Base-by-base conservation (phyloP, 2,329 filamentous ascomycete species). In the Fusarium sterilihyphosum region DNA sequence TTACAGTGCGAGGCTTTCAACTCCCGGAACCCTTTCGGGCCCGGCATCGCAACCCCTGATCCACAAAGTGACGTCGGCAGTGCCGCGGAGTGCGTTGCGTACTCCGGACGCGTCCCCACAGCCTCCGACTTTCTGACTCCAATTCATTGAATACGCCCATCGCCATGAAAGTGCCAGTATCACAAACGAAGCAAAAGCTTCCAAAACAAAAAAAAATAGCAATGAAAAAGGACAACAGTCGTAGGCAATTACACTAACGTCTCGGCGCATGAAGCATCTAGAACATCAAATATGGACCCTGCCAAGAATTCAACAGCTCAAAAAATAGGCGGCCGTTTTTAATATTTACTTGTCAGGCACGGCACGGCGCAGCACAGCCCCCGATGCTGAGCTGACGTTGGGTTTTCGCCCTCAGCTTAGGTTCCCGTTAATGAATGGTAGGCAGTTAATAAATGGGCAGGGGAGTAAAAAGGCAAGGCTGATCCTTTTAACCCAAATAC, bases 331-430 rank as follows among this genome's bases (percentile, higher is more conserved):
- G 56, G 59, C 57, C 63, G 60, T 70, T 60, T 52, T 52, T 14
- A 37, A 29, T 50, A 37, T 35, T 50, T 37, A 24, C 41, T 57
- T 59, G 20, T 31, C 57, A 60, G 31, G 44, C 52, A 46, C 37
- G 38, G 43, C 31, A 49, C 24, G 50, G 41, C 61, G 29, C 35
- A 54, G 66, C 67, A 70, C 67, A 70, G 67, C 73, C 77, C 62
- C 77, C 68, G 57, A 67, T 29, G 52, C 70, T 78, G 75, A 70
- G 77, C 77, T 78, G 77, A 78, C 77, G 77, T 78, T 78, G 63
- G 67, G 61, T 72, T 67, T 77, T 78, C 61, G 72, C 76, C 74
- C 54, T 75, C 53, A 41, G 43, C 49, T 57, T 58, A 37, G 56
- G 41, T 53, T 44, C 31, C 53, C 47, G 43, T 29, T n/a, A n/a